These are phyloP conservation scores for Didymella lethalis DNA, from an alignment of 2,329 filamentous ascomycete species.

Conservation along the genomic window DNA sequence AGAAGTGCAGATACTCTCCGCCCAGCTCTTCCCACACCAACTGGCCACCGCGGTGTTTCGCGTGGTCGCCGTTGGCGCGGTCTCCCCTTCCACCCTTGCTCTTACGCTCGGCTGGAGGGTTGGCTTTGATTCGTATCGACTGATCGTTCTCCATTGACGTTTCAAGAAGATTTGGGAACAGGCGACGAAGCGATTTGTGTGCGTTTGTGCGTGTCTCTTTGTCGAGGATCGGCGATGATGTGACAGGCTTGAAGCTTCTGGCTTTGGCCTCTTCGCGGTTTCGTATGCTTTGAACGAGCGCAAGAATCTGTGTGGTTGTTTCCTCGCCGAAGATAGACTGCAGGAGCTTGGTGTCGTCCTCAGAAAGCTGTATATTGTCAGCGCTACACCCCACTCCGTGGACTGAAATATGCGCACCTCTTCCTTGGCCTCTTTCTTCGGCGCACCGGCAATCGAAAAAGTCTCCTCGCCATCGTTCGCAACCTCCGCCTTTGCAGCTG, in stretches of 20 bases:
- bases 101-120: slow-evolving; percentile 49
- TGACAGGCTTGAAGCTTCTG: slow-evolving; percentile 62
- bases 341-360: slow-evolving; percentile 50
- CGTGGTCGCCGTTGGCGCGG: slow-evolving; percentile 30
- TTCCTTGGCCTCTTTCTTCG: slow-evolving; percentile 25
- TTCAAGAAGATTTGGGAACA: slow-evolving; percentile 81
- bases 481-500: not conserved
- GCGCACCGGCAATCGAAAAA: slow-evolving; percentile 25
- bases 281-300: slow-evolving; percentile 64
- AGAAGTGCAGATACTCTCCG: slow-evolving; percentile 89
- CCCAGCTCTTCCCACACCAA: slow-evolving; percentile 70
- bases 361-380: slow-evolving; percentile 42
- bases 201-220: slow-evolving; percentile 69
- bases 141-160: slow-evolving; percentile 78
- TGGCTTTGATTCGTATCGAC: slow-evolving; percentile 65
- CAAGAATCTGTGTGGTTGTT: slow-evolving; percentile 59
- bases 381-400: not conserved
- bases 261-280: slow-evolving; percentile 64
- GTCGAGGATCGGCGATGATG: slow-evolving; percentile 64
- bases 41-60: slow-evolving; percentile 34
- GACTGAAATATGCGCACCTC: slow-evolving; percentile 12
- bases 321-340: slow-evolving; percentile 61
- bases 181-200: slow-evolving; percentile 73
- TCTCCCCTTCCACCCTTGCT: slow-evolving; percentile 35
- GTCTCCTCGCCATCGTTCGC: slow-evolving; percentile 33